These are phyloP conservation scores for Calonectria pteridis DNA, from an alignment of 2,329 filamentous ascomycete species.

Conservation along the genomic window DNA sequence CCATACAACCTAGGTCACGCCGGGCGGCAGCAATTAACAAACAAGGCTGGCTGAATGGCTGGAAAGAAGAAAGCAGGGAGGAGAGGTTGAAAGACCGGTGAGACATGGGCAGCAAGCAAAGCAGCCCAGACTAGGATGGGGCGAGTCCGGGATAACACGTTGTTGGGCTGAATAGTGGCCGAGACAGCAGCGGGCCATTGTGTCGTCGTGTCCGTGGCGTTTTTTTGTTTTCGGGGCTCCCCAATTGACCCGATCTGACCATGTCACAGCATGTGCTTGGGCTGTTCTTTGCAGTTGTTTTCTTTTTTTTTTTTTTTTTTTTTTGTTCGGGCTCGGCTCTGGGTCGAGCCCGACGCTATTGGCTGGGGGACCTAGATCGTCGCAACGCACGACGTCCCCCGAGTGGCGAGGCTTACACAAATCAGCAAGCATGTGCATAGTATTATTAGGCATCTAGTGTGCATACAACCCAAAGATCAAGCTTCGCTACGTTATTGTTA, in stretches of 20 bases:
- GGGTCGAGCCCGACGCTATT: background rate
- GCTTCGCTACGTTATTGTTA: background rate
- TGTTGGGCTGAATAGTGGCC: background rate
- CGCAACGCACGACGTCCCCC: background rate
- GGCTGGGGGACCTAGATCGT: background rate
- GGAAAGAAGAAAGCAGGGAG: background rate
- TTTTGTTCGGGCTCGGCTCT: background rate
- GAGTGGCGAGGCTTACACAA: background rate
- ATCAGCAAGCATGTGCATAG: background rate
- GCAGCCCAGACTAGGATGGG: background rate
- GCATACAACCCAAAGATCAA: background rate
- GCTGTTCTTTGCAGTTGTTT: background rate
- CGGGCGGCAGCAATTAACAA: background rate
- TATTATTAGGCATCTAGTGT: background rate
- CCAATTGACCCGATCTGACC: background rate
- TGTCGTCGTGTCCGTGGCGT: background rate
- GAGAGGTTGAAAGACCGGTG: slow-evolving; percentile 3
- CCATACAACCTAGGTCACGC: too few relatives aligned
- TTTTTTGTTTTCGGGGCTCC: background rate
- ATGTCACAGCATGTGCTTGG: background rate
- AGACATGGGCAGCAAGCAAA: background rate
- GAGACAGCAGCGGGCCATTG: background rate
- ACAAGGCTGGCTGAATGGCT: background rate
- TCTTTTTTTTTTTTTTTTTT: background rate
- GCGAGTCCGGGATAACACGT: background rate